Percentiles rank a stretch among this genome's conserved stretches.
phyloP scores from a whole-genome alignment of 2,329 filamentous ascomycete genomes.

The Nigrospora osmanthi region DNA sequence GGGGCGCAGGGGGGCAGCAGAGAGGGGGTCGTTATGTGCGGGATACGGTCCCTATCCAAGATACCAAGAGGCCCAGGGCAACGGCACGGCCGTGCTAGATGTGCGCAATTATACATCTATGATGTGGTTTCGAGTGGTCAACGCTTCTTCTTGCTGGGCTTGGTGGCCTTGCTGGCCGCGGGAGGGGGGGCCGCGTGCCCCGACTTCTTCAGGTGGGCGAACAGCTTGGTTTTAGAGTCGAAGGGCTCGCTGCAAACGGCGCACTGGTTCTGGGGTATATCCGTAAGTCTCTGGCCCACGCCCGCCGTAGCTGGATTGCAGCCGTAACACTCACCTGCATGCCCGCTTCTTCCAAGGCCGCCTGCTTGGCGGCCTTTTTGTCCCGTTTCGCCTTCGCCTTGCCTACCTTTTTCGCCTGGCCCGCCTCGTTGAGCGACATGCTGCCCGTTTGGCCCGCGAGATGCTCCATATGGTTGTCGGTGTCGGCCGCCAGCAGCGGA shows the following conservation, averaged over 20 bases:
- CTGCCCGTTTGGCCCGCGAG: conserved; percentile 9
- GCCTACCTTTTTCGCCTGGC: conserved; percentile 32
- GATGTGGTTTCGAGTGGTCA: conserved; percentile 5
- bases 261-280: conserved; percentile 29
- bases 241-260: conserved; percentile 36
- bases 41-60: no score
- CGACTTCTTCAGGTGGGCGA: conserved; percentile 61
- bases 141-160: conserved; percentile 26
- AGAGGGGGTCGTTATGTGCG: no score
- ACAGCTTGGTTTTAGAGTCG: conserved; percentile 61
- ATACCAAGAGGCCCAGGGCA: no score
- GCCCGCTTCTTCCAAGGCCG: conserved; percentile 22
- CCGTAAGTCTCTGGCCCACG: background rate
- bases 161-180: conserved; percentile 15
- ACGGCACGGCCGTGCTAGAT: no score
- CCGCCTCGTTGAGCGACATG: conserved; percentile 15
- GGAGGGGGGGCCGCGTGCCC: conserved; percentile 51
- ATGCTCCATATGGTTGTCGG: background rate
- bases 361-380: conserved; percentile 35
- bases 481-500: conserved; percentile 5
- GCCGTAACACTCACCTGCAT: conserved; percentile 23
- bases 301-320: no score
- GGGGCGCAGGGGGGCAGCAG: no score
- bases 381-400: conserved; percentile 44
- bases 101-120: no score